phyloP scores from a whole-genome alignment of 805 yeast species.

The Blastobotrys attinorum region DNA sequence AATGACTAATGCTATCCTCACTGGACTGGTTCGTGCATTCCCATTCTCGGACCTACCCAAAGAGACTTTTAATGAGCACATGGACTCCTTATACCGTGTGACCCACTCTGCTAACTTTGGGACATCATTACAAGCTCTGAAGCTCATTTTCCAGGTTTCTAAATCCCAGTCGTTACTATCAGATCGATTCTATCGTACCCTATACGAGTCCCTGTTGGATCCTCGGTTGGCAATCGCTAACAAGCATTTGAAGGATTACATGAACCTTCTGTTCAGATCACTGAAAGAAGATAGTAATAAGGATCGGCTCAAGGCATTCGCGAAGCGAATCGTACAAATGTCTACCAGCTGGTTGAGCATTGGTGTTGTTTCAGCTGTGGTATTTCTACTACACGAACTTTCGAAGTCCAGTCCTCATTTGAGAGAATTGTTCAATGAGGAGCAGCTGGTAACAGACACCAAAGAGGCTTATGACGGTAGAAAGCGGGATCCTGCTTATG shows the following conservation, averaged over 20 bases:
- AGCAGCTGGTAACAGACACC: conserved; percentile 27
- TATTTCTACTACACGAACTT: conserved; percentile 63
- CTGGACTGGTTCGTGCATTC: conserved; percentile 94
- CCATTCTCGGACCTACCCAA: conserved; percentile 76
- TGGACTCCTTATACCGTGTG: conserved; percentile 77
- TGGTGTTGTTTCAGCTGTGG: conserved; percentile 82
- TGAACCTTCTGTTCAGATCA: conserved; percentile 79
- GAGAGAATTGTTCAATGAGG: conserved; percentile 49
- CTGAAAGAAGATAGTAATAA: conserved; percentile 59
- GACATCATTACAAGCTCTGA: conserved; percentile 87
- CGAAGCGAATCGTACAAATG: conserved; percentile 80
- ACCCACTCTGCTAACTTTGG: conserved; percentile 92
- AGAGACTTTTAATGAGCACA: conserved; percentile 58
- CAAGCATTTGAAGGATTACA: conserved; percentile 75
- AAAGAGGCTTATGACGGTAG: conserved; percentile 58
- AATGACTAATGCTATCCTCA: conserved; percentile 79
- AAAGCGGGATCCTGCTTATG: conserved; percentile 86
- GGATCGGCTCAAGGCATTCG: conserved; percentile 76
- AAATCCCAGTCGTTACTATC: conserved; percentile 37
- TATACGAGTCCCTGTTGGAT: conserved; percentile 85
- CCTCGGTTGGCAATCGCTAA: conserved; percentile 78
- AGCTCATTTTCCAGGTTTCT: conserved; percentile 74
- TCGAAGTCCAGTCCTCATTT: conserved; percentile 58
- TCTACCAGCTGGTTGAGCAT: conserved; percentile 80
- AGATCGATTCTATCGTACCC: conserved; percentile 70